Evolutionary conservation across 768 basidiomycete genomes (phyloP), one percentile per base, ranked within the genome.

Genomic region (Dacryopinax primogenitus): DNA sequence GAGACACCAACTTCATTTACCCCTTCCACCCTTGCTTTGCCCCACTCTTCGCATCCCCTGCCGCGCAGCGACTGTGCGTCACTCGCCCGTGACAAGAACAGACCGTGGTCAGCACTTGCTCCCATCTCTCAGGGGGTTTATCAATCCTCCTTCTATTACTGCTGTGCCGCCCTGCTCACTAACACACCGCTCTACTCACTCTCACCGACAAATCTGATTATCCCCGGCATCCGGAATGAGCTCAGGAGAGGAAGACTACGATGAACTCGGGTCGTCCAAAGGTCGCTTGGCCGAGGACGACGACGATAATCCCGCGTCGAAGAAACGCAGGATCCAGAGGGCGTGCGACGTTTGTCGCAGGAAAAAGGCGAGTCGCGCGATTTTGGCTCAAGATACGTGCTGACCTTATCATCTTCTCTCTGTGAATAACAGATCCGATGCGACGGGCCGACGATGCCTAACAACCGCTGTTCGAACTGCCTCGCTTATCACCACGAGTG

Each of bases 391-490:
- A 30, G 23, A 28, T n/a, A n/a, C n/a, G 30, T 23, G 18, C 51
- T 4, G 51, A 4, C 41, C 41, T 21, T 23, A 23, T 58, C 26
- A 58, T 30, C 30, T 26, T 30, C 15, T 26, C 18, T 6, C 26
- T 30, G 18, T 21, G 51, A 7, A 30, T 18, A 28, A 18, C 30
- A 58, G 51, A 58, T 58, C 4, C 51, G 51, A 11, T 58, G 51
- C 30, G 51, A 58, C 32, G 51, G 51, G 15, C 51, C 51, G 23
- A 33, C 78, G 68, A 83, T 82, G 82, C 79, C 81, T 18, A 80
- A 79, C 34, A 84, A 84, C 71, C 74, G 78, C 45, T 88, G 86
- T 69, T 82, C 82, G 2, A 86, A 85, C 70, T 87, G 86, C 70
- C 76, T 80, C 26, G 78, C 83, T 26, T 83, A 78, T 67, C 78